Percentiles rank a stretch among this genome's conserved stretches.
Evolutionary conservation across 768 basidiomycete genomes (phyloP).

Genomic region (Peribolospora baueri): DNA sequence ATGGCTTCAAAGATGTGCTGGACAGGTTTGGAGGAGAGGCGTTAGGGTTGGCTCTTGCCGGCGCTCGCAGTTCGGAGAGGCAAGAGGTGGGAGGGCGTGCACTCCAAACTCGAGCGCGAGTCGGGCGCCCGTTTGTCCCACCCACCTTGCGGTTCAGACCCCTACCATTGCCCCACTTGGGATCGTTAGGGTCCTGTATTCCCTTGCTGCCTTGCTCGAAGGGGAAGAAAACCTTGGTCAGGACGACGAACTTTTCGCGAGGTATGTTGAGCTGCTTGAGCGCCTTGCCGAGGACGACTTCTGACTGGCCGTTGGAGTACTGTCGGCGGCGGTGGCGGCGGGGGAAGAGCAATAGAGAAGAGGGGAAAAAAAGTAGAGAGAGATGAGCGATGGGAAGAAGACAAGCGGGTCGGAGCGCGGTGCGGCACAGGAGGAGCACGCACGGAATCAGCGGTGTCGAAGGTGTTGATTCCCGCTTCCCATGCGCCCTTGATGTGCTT

Average conservation of each 20-base stretch:
- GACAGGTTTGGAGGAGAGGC: too few species aligned
- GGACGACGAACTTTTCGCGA: slow-evolving; percentile 49
- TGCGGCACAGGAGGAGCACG: neutral
- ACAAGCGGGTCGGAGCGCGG: neutral
- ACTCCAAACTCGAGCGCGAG: too few species aligned
- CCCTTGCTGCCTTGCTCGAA: slow-evolving; percentile 1
- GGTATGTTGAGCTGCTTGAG: slow-evolving; percentile 42
- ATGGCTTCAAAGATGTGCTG: slow-evolving; percentile 45
- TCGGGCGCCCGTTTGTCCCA: too few species aligned
- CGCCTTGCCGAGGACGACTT: slow-evolving; percentile 43
- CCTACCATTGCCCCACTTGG: too few species aligned
- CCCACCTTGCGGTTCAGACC: too few species aligned
- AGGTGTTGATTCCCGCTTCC: slow-evolving; percentile 37
- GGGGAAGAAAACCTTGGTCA: slow-evolving; percentile 36
- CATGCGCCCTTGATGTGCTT: slow-evolving; percentile 34
- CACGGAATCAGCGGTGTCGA: slow-evolving; percentile 26
- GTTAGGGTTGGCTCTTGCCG: too few species aligned
- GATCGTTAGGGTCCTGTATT: too few species aligned
- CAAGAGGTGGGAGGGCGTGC: neutral
- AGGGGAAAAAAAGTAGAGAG: neutral
- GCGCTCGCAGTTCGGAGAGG: neutral
- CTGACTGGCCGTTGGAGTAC: slow-evolving; percentile 43
- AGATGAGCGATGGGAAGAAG: neutral
- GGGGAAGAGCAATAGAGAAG: neutral
- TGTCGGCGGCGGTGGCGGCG: slow-evolving; percentile 18